These are phyloP conservation scores for Zygnema circumcarinatum DNA, from an alignment of 139 green algal genomes.

Conservation along the genomic window DNA sequence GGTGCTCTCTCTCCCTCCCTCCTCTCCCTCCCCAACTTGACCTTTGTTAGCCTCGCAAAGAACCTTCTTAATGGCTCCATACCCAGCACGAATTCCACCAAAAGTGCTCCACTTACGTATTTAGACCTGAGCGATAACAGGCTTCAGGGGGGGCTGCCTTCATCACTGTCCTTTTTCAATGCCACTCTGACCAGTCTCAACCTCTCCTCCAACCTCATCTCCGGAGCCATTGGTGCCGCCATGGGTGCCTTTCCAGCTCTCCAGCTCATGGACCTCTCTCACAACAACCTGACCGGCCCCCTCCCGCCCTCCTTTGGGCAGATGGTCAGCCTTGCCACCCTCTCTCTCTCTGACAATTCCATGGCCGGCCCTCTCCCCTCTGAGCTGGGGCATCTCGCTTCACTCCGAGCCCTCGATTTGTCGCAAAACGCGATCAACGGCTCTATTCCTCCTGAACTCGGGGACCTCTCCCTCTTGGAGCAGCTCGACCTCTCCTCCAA, in stretches of 20 bases:
- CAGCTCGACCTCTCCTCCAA: conserved; percentile 22
- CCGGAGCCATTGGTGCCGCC: not conserved
- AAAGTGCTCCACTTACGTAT: not conserved
- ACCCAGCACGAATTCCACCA: not conserved
- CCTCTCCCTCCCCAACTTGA: not conserved
- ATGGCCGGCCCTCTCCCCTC: not conserved
- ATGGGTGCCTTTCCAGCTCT: not conserved
- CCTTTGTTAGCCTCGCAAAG: not conserved
- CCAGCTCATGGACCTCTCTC: conserved; percentile 11
- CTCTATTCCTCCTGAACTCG: conserved; percentile 26
- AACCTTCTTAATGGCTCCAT: conserved; percentile 22
- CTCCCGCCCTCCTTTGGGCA: not conserved
- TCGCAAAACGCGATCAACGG: conserved; percentile 13
- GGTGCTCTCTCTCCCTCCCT: not conserved
- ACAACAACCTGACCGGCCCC: conserved; percentile 8
- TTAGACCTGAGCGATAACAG: conserved; percentile 15
- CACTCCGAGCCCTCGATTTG: not conserved
- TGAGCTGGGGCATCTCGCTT: not conserved
- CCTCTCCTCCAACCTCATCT: conserved; percentile 17
- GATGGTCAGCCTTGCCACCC: not conserved
- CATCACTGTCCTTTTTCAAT: not conserved
- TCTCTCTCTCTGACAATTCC: not conserved
- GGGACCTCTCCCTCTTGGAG: not conserved
- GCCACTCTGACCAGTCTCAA: not conserved
- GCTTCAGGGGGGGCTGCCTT: conserved; percentile 5